Evolutionary conservation across 139 green algal genomes (phyloP).

Genomic region (Micractinium sp.): DNA sequence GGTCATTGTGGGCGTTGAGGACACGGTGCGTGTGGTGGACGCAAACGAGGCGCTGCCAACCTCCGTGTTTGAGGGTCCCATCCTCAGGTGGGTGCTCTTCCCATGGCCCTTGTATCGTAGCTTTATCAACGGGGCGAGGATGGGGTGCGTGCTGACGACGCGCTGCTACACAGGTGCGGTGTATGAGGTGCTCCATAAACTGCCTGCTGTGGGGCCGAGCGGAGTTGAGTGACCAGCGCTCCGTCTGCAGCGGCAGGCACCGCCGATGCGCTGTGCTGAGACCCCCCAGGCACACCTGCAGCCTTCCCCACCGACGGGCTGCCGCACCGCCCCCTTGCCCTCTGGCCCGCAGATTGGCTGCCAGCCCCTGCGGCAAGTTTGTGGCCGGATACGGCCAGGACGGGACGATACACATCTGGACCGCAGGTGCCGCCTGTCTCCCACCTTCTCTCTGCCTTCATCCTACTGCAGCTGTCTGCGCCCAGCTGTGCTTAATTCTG

Average conservation of each 20-base stretch:
- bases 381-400: constrained; percentile 34
- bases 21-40: constrained; percentile 68
- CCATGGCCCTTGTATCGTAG: background rate
- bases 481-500: background rate
- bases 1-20: constrained; percentile 71
- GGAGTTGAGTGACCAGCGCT: background rate
- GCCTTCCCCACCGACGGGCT: no score
- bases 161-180: no score
- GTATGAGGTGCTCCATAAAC: no score
- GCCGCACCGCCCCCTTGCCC: background rate
- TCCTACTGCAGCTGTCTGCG: background rate
- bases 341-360: background rate
- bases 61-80: constrained; percentile 24
- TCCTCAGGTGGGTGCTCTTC: constrained; percentile 13
- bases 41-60: constrained; percentile 49
- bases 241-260: no score
- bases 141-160: no score
- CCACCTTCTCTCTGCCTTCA: background rate
- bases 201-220: background rate
- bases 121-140: background rate
- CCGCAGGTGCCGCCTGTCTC: background rate
- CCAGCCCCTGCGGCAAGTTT: constrained; percentile 23
- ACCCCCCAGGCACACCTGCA: no score
- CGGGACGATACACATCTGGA: constrained; percentile 31
- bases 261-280: no score